Base-by-base conservation (phyloP, 352 stramenopile species). In the Phytophthora melonis region DNA sequence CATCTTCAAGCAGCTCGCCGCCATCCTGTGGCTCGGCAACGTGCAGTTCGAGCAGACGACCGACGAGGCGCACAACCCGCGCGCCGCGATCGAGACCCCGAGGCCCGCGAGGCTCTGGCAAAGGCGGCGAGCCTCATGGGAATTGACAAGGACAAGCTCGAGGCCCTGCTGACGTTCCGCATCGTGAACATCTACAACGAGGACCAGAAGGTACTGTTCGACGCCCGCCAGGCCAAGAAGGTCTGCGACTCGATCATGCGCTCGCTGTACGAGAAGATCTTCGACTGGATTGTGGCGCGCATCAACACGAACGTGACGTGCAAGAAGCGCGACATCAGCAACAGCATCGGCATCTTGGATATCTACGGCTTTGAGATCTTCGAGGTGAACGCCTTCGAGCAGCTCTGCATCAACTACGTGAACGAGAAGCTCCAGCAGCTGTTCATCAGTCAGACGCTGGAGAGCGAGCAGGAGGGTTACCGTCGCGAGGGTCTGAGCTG, bases 341-440 rank as follows among this genome's bases (percentile, higher is more conserved):
- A 91, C 72, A 92, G 80, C 71, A 95, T 97, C 59, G 90, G 91
- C 6, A 94, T 97, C 58, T 77, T 97, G 52, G 91, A 97, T 68
- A 97, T 97, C 70, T 97, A 95, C 69, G 91, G 91, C 2, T 97
- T 97, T 59, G 91, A 97, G 77, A 96, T 96, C 64, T 96, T 97
- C 57, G 84, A 96, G 8, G 83, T 92, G 52, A 98, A 98, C 68
- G 87, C 86, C 41, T 98, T 97, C 62, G 91, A 97, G 78, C 91
- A 97, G 79, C 81, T 97, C 27, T 94, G 91, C 61, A 97, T 97
- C 74, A 97, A 97, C 80, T 97, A 97, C 70, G 90, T 93, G 64
- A 97, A 97, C 79, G 88, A 95, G 67, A 95, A 95, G 71, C 84
- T 95, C 39, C 90, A 96, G 73, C 88, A 94, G 67, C 78, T 95